Conservation (phyloP, 2,329 filamentous ascomycete genomes). For the Xylaria sp. region DNA sequence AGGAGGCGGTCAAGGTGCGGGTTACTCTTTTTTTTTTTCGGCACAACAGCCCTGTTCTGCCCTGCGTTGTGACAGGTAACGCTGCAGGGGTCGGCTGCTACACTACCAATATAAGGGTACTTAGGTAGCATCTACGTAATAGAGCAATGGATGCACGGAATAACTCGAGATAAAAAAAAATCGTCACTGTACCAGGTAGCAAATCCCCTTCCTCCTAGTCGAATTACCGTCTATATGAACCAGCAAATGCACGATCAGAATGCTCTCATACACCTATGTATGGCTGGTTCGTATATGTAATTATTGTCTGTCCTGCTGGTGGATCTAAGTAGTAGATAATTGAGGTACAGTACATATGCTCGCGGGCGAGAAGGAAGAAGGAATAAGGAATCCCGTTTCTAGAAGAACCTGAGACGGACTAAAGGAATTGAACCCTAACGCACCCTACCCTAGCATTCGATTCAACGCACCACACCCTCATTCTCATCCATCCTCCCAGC, state of each 20-base stretch:
- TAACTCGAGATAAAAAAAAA: no score
- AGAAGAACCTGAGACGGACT: slow-evolving; percentile 28
- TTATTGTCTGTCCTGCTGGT: no score
- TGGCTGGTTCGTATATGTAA: no score
- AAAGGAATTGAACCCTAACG: not conserved
- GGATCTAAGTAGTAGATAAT: no score
- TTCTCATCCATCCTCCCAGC: not conserved
- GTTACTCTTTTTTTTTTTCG: slow-evolving; percentile 11
- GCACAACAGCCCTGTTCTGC: slow-evolving; percentile 28
- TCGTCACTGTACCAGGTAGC: no score
- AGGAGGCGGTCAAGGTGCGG: not conserved
- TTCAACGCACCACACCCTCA: slow-evolving; percentile 10
- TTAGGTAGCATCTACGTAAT: no score
- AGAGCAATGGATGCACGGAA: no score
- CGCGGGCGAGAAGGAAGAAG: not conserved
- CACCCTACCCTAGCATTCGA: not conserved
- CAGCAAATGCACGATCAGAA: no score
- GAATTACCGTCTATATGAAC: no score
- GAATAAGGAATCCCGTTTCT: slow-evolving; percentile 8
- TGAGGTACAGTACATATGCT: not conserved
- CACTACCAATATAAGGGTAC: no score
- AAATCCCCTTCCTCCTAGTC: no score
- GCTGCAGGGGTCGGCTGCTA: not conserved
- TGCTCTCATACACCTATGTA: no score
- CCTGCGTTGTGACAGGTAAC: slow-evolving; percentile 24